Evolutionary conservation across 2,329 filamentous ascomycete genomes (phyloP).

Genomic region (Colletotrichum theobromicola): DNA sequence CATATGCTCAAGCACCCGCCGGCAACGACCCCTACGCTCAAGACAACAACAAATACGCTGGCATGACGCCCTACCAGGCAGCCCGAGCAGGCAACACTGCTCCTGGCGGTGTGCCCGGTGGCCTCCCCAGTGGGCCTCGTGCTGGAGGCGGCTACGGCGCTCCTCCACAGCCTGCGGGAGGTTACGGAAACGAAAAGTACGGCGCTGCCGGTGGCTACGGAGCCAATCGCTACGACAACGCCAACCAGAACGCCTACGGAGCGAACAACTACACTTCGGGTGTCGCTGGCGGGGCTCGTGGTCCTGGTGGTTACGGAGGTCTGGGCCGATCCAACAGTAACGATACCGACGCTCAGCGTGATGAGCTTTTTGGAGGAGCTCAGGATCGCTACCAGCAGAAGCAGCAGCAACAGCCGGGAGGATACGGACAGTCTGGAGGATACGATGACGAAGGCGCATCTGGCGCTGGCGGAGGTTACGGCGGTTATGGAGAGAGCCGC

Average conservation of each 20-base stretch:
- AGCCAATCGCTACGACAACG: slow-evolving; percentile 55
- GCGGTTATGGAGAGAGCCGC: slow-evolving; percentile 70
- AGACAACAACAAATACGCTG: slow-evolving; percentile 46
- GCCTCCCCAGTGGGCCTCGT: slow-evolving; percentile 41
- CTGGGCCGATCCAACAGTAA: slow-evolving; percentile 53
- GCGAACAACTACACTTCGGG: slow-evolving; percentile 30
- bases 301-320: slow-evolving; percentile 66
- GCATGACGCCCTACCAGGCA: slow-evolving; percentile 39
- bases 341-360: slow-evolving; percentile 58
- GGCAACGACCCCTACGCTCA: slow-evolving; percentile 59
- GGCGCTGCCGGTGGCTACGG: slow-evolving; percentile 58
- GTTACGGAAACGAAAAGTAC: slow-evolving; percentile 60
- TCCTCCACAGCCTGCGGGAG: slow-evolving; percentile 36
- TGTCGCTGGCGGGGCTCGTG: slow-evolving; percentile 38
- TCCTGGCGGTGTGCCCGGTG: slow-evolving; percentile 32
- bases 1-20: slow-evolving; percentile 58
- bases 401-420: slow-evolving; percentile 21
- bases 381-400: slow-evolving; percentile 52
- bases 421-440: slow-evolving; percentile 20
- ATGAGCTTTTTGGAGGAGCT: slow-evolving; percentile 67
- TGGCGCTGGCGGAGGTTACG: slow-evolving; percentile 35
- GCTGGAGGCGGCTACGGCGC: slow-evolving; percentile 27
- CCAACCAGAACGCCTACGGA: slow-evolving; percentile 30
- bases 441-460: accelerated
- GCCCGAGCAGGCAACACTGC: slow-evolving; percentile 32